A percentile compares a stretch with the other conserved stretches of the same genome.
Conservation (phyloP, 495 filamentous ascomycete species). For the Rostrohypoxylon terebratum region DNA sequence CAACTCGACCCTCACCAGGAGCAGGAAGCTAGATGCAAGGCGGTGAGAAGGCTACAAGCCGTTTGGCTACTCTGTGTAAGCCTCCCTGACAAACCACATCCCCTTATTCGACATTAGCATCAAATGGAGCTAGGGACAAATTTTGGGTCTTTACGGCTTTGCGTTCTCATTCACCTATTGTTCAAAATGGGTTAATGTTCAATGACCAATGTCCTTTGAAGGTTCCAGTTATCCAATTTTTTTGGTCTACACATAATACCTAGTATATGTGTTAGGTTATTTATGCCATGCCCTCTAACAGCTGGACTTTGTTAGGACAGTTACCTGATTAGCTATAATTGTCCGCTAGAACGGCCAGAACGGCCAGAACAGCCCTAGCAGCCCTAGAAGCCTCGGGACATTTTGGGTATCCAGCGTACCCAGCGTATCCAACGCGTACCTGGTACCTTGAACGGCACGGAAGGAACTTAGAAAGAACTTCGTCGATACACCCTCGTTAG, state of each 20-base stretch:
- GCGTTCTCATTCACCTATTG: conserved; percentile 39
- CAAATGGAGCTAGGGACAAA: conserved; percentile 28
- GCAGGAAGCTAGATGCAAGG: conserved; percentile 46
- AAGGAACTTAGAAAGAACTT: conserved; percentile 43
- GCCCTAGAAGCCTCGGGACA: conserved; percentile 28
- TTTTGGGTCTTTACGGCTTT: conserved; percentile 28
- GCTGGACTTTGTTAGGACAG: conserved; percentile 30
- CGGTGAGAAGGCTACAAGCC: conserved; percentile 49
- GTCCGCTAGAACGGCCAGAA: conserved; percentile 21
- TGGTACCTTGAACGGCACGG: conserved; percentile 33
- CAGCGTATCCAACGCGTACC: conserved; percentile 32
- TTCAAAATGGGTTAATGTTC: background rate
- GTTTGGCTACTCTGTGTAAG: conserved; percentile 46
- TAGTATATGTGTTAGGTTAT: conserved; percentile 22
- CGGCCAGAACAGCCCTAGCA: conserved; percentile 32
- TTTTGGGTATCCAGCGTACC: conserved; percentile 7
- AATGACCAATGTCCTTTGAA: conserved; percentile 4
- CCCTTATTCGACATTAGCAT: conserved; percentile 41
- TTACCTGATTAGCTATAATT: conserved; percentile 21
- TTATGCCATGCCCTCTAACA: conserved; percentile 32
- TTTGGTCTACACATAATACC: conserved; percentile 28
- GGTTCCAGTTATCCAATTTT: conserved; percentile 29
- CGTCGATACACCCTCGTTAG: conserved; percentile 29
- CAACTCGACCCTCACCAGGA: conserved; percentile 42
- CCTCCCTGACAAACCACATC: conserved; percentile 47